Evolutionary conservation across 805 yeast genomes (phyloP), one percentile per base, ranked within the genome.

Genomic region (Metschnikowia koreensis): DNA sequence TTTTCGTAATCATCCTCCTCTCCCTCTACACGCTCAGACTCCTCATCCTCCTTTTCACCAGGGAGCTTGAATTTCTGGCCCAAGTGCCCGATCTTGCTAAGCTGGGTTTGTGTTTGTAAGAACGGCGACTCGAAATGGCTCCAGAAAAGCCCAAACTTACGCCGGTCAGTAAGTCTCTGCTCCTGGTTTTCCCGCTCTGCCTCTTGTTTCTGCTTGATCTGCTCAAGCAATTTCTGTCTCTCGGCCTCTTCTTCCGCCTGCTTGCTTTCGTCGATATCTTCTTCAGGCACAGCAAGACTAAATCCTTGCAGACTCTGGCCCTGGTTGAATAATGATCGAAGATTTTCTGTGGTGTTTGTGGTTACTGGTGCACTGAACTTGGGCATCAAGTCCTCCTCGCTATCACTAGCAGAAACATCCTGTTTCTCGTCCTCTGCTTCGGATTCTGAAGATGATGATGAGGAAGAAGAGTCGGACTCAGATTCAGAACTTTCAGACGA

Each of bases 51-150:
- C 10, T 61, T 65, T 48, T 70, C 75, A 3, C 76, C 77, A 1
- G 78, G 78, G 42, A 74, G 64, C 31, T 55, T 59, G 16, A 68
- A 53, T 8, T 64, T 70, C 37, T 65, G 69, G 13, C 58, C 61
- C 2, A 53, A 53, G n/a, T 66, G 61, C 7, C 79, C 74, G 36
- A 87, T 59, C 60, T 83, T 86, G 52, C 80, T 81, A 44, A 90
- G 66, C 65, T 88, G 96, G 0, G 97, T 77, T 69, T 92, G 98
- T 0, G 97, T 85, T 46, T 81, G 81, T 56, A 93, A 73, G 69
- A 89, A 93, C 0, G 97, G 97, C 0, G 97, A 92, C 16, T 87
- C 87, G 11, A 76, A 71, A 65, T 93, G 97, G 1, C 86, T 72
- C 79, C 96, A 93, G 67, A 93, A 92, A 36, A 91, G 71, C 7